A percentile compares a stretch with the other conserved stretches of the same genome.
phyloP scores from a whole-genome alignment of 2,329 filamentous ascomycete species.

The Amphichorda felina region DNA sequence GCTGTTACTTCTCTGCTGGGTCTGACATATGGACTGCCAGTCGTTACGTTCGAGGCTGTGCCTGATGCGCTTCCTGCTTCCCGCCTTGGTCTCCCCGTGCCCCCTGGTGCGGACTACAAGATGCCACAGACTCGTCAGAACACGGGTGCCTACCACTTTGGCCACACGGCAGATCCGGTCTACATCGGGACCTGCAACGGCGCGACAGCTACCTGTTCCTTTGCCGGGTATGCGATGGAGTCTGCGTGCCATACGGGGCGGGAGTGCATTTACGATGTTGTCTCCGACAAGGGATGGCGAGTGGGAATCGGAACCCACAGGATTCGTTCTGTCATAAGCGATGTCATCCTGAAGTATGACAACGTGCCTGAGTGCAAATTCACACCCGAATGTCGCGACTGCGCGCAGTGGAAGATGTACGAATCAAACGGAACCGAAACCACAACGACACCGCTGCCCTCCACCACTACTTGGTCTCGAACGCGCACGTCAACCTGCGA shows the following conservation, averaged over 20 bases:
- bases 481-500: conserved; percentile 81
- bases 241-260: conserved; percentile 82
- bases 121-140: conserved; percentile 58
- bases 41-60: conserved; percentile 87
- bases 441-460: conserved; percentile 47
- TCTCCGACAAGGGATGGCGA: conserved; percentile 83
- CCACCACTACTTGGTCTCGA: conserved; percentile 47
- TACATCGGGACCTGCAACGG: conserved; percentile 92
- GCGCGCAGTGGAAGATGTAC: conserved; percentile 87
- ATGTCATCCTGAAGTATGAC: conserved; percentile 78
- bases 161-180: conserved; percentile 90
- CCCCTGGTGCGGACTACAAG: conserved; percentile 63
- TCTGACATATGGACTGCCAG: conserved; percentile 80
- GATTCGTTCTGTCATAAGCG: conserved; percentile 76
- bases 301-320: conserved; percentile 86
- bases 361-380: conserved; percentile 63
- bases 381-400: conserved; percentile 78
- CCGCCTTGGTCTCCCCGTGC: conserved; percentile 73
- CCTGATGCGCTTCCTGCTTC: conserved; percentile 80
- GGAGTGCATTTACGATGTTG: conserved; percentile 87
- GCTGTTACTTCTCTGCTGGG: conserved; percentile 81
- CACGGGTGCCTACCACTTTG: conserved; percentile 81
- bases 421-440: conserved; percentile 79
- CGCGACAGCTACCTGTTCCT: conserved; percentile 76
- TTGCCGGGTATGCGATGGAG: conserved; percentile 89